phyloP scores from a whole-genome alignment of 768 basidiomycete genomes.

The Russula emetica region DNA sequence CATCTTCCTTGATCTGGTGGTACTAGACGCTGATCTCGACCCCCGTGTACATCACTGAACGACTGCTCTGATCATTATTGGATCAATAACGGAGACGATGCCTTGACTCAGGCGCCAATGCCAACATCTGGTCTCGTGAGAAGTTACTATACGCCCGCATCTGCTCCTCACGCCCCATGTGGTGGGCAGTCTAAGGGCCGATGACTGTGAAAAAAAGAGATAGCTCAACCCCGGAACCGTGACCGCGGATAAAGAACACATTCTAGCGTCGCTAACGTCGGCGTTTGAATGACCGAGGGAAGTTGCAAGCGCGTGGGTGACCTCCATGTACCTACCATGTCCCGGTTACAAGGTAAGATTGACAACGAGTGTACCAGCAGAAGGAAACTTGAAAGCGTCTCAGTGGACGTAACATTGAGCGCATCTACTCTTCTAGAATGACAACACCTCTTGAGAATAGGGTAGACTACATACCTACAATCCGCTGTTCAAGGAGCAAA shows the following conservation, averaged over 20 bases:
- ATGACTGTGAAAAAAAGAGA: neutral
- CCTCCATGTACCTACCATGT: neutral
- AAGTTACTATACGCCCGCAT: neutral
- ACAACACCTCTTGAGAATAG: neutral
- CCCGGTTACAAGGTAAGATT: neutral
- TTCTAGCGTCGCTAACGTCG: neutral
- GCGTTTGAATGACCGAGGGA: neutral
- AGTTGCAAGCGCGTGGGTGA: neutral
- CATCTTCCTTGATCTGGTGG: neutral
- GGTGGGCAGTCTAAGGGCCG: neutral
- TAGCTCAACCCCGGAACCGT: neutral
- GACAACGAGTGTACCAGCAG: neutral
- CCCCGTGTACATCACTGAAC: neutral
- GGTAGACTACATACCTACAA: neutral
- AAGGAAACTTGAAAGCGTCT: neutral
- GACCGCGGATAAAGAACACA: too few relatives aligned
- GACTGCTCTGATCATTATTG: neutral
- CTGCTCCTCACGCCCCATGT: neutral
- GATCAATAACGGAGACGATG: neutral
- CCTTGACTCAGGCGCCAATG: too few relatives aligned
- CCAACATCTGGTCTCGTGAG: neutral
- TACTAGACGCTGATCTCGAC: neutral
- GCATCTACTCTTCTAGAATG: neutral
- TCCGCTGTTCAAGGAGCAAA: neutral
- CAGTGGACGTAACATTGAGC: neutral